Evolutionary conservation across 441 rosid species (phyloP), one percentile per base, ranked within the genome.

Genomic region (Sinapis alba): DNA sequence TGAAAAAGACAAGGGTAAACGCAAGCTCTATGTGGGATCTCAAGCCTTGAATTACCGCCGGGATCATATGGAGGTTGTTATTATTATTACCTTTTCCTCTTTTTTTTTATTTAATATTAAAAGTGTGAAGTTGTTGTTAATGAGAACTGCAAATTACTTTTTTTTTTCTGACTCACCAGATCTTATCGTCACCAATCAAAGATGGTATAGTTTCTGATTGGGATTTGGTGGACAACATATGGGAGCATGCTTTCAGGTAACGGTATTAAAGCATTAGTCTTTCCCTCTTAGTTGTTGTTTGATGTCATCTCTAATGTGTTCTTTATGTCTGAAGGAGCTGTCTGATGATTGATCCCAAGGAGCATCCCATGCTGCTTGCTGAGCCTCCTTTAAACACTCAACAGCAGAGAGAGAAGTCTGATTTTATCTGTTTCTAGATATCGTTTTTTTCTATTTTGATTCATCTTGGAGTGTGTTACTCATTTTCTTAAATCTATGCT

Each of bases 351-450:
- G 99, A 96, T 89, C 96, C 99, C 4, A 94, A 84, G 83, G 99
- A 96, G 85, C 99, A 94, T 76, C 99, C 99, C 10, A 92, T 96
- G 99, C 87, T 96, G 74, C 92, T 96, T 73, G 98, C 99, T 5
- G 99, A 96, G 75, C 98, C 97, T 82, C 93, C 97, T 63, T 87
- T 86, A 20, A 96, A 91, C 87, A 80, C 83, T 43, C 99, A 89
- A 78, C 97, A 90, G 51, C 98, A 94, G 79, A 88, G 99, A 85
- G 99, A 96, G 84, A 94, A 87, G 99, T 96, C 56, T 0, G 75
- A 4, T 24, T 41, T 68, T 56, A 16, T 45, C 26, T 43, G 43
- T 66, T 68, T 72, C 3, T 8, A 26, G 3, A 27, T 53, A 15
- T 28, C 20, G 5, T 15, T 27, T 41, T 50, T 16, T 13, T 3